Conservation (phyloP, 176 grass and related monocot genomes). For the Hordeum vulgare region DNA sequence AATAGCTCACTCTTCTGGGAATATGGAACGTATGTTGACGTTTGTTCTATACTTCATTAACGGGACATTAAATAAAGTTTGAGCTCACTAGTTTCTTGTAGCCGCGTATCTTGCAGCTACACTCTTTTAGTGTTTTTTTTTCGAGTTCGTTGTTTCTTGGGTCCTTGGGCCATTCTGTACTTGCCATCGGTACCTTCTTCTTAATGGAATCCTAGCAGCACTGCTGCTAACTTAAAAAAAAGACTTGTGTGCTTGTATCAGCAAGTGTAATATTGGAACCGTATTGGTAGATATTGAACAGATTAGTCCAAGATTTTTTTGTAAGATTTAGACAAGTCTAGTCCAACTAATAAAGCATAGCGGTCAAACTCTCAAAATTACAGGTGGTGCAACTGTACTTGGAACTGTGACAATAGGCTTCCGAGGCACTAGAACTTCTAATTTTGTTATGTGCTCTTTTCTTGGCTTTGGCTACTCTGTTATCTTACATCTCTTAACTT, state of each 20-base stretch:
- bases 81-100: too few relatives aligned
- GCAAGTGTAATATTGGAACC: background rate
- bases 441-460: background rate
- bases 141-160: too few relatives aligned
- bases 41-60: background rate
- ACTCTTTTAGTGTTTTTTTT: too few relatives aligned
- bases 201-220: too few relatives aligned
- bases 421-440: background rate
- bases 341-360: background rate
- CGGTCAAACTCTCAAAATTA: background rate
- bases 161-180: too few relatives aligned
- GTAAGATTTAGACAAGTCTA: background rate
- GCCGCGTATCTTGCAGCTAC: too few relatives aligned
- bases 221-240: too few relatives aligned
- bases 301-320: background rate
- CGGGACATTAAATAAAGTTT: too few relatives aligned
- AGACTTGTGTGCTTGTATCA: background rate
- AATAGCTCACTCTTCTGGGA: background rate
- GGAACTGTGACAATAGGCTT: background rate
- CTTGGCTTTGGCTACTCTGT: background rate
- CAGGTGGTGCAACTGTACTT: background rate
- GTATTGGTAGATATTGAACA: background rate
- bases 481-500: background rate
- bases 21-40: background rate
- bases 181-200: too few relatives aligned